phyloP scores from a whole-genome alignment of 176 grass and related monocot genomes.

The Zoysia pacifica region DNA sequence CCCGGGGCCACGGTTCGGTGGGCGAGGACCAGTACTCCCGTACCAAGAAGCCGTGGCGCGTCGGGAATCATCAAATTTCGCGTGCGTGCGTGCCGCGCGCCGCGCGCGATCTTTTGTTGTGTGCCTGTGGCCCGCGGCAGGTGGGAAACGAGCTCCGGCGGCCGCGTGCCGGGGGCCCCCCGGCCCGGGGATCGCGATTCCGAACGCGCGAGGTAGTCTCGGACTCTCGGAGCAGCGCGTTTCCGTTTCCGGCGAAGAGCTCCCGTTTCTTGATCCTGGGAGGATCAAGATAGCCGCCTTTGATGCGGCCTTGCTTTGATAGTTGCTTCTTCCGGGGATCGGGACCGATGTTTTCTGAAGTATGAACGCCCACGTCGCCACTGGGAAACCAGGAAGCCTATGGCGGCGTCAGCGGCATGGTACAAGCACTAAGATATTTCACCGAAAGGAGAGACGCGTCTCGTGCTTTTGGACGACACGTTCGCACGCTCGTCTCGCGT shows the following conservation, averaged over 20 bases:
- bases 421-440: neutral
- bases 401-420: neutral
- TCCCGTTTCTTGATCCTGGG: neutral
- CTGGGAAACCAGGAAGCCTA: neutral
- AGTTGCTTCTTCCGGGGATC: neutral
- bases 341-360: neutral
- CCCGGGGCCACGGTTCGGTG: constrained; percentile 29
- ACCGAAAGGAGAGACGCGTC: neutral
- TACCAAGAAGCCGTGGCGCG: neutral
- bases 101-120: too few relatives aligned
- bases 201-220: neutral
- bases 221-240: neutral
- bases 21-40: neutral
- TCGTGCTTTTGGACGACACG: neutral
- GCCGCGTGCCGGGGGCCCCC: too few relatives aligned
- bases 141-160: constrained; percentile 7
- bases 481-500: neutral
- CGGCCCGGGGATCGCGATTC: neutral
- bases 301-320: neutral
- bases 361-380: neutral
- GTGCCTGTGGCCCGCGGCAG: too few relatives aligned
- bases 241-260: neutral
- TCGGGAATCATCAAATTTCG: neutral
- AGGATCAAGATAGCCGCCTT: neutral
- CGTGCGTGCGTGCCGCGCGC: neutral